Evolutionary conservation across 2,329 filamentous ascomycete species (phyloP).

Genomic region (Ophiostoma sp.): DNA sequence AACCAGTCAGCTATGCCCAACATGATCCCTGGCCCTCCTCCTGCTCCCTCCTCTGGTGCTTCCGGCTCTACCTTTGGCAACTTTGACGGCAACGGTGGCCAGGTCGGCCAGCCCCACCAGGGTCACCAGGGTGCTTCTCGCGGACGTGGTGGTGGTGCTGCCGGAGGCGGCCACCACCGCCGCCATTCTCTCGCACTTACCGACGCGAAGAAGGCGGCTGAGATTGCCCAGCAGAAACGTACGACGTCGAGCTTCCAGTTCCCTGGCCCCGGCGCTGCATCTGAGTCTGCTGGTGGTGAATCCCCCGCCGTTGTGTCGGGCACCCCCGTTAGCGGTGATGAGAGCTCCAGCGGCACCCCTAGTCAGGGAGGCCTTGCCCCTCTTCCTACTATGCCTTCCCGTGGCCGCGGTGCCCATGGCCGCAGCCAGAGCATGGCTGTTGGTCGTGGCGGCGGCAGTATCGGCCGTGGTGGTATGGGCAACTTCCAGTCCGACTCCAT

Average conservation of each 20-base stretch:
- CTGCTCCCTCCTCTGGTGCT: slow-evolving; percentile 85
- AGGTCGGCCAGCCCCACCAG: slow-evolving; percentile 2
- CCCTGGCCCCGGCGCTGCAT: slow-evolving; percentile 65
- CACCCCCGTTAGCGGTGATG: background rate
- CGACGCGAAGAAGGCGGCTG: slow-evolving; percentile 95
- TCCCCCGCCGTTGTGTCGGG: slow-evolving; percentile 53
- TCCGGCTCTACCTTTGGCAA: slow-evolving; percentile 75
- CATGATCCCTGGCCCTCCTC: slow-evolving; percentile 81
- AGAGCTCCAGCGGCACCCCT: slow-evolving; percentile 24
- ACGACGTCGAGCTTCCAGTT: slow-evolving; percentile 94
- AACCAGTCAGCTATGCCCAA: slow-evolving; percentile 96
- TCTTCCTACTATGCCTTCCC: slow-evolving; percentile 35
- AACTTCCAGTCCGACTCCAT: slow-evolving; percentile 48
- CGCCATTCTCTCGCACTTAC: slow-evolving; percentile 91
- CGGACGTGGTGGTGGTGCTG: slow-evolving; percentile 50
- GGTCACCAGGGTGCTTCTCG: slow-evolving; percentile 57
- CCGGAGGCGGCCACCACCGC: slow-evolving; percentile 76
- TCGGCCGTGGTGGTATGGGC: slow-evolving; percentile 56
- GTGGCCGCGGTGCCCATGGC: slow-evolving; percentile 57
- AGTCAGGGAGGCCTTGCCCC: background rate
- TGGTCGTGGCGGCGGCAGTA: slow-evolving; percentile 59
- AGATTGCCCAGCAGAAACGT: slow-evolving; percentile 92
- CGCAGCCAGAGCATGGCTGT: slow-evolving; percentile 90
- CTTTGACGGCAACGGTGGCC: slow-evolving; percentile 46
- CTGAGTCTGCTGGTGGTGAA: slow-evolving; percentile 39